phyloP scores from a whole-genome alignment of 495 filamentous ascomycete genomes.

The Geopyxis carbonaria region DNA sequence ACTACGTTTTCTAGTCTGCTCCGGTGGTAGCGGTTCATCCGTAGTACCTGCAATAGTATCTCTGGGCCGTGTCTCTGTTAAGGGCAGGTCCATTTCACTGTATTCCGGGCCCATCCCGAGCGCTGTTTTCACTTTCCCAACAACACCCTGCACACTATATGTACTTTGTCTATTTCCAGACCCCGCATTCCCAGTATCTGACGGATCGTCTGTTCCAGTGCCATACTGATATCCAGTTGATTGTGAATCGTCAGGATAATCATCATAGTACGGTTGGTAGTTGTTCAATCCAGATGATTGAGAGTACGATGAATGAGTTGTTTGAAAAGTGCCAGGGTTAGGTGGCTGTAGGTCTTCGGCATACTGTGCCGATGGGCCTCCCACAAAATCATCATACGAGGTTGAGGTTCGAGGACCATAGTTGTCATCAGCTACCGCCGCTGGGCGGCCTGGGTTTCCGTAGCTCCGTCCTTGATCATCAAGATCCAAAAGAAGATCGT shows the following conservation, averaged over 20 bases:
- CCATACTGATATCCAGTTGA: slow-evolving; percentile 45
- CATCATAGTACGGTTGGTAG: slow-evolving; percentile 78
- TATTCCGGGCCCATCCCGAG: slow-evolving; percentile 84
- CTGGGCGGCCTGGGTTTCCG: slow-evolving; percentile 22
- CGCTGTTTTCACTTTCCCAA: slow-evolving; percentile 76
- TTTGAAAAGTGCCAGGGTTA: neutral
- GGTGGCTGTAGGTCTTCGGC: slow-evolving; percentile 13
- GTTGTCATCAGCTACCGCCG: slow-evolving; percentile 15
- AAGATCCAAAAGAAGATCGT: slow-evolving; percentile 25
- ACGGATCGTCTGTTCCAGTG: slow-evolving; percentile 32
- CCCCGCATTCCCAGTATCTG: slow-evolving; percentile 33
- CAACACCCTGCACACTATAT: slow-evolving; percentile 67
- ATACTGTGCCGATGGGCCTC: slow-evolving; percentile 25
- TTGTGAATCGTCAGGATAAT: slow-evolving; percentile 56
- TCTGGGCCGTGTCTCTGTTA: slow-evolving; percentile 59
- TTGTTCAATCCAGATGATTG: slow-evolving; percentile 72
- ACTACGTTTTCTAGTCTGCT: slow-evolving; percentile 7
- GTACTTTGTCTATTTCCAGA: slow-evolving; percentile 71
- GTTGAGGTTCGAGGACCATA: slow-evolving; percentile 53
- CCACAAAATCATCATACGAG: slow-evolving; percentile 91
- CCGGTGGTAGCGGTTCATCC: slow-evolving; percentile 2
- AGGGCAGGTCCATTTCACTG: slow-evolving; percentile 92
- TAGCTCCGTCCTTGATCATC: slow-evolving; percentile 24
- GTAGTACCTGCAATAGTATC: slow-evolving; percentile 28
- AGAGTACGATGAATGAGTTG: slow-evolving; percentile 44